Conservation (phyloP, 805 yeast species). For the Lipomyces sp. region DNA sequence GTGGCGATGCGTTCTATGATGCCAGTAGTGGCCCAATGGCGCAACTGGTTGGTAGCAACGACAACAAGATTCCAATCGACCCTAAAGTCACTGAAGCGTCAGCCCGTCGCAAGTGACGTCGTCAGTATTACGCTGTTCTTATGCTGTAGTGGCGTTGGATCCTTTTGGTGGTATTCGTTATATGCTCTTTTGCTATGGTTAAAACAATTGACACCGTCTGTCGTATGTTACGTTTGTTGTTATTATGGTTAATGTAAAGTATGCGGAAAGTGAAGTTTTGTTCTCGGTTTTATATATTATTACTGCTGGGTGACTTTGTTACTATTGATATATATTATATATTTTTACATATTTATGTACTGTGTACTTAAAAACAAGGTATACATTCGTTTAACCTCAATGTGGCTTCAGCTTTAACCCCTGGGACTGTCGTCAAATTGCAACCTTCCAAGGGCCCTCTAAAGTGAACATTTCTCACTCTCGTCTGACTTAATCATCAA, state of each 20-base stretch:
- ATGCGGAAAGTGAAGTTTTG: background rate
- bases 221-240: background rate
- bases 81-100: conserved; percentile 35
- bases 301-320: conserved; percentile 2
- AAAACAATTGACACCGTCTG: background rate
- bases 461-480: too few relatives aligned
- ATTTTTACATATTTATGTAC: background rate
- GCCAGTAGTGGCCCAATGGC: conserved; percentile 10
- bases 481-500: too few relatives aligned
- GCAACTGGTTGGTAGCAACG: conserved; percentile 23
- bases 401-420: background rate
- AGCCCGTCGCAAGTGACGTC: conserved; percentile 29
- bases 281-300: conserved; percentile 3
- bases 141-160: background rate
- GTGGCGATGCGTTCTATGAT: conserved; percentile 26
- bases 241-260: conserved; percentile 6
- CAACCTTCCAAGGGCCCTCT: too few relatives aligned
- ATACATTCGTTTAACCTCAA: background rate
- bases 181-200: conserved; percentile 1
- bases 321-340: conserved; percentile 1
- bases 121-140: conserved; percentile 4
- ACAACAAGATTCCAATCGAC: conserved; percentile 33
- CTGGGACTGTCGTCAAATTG: background rate
- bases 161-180: background rate
- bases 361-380: background rate